Percentiles rank a stretch among this genome's conserved stretches.
Conservation (phyloP, 169 alveolate species). For the Eimeria falciformis region DNA sequence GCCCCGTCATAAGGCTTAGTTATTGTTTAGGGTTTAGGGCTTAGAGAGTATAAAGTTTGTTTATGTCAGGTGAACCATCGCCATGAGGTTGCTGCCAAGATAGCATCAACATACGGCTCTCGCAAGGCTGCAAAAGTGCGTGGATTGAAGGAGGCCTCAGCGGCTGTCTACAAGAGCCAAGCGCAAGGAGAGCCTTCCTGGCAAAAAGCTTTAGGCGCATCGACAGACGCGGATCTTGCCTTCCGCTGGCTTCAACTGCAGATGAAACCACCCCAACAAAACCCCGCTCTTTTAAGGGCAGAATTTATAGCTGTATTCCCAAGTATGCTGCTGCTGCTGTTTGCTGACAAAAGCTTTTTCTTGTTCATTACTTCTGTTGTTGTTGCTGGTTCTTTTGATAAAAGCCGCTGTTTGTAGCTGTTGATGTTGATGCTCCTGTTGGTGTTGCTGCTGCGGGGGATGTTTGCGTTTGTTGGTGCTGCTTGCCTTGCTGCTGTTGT, state of each 20-base stretch:
- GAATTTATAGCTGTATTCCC: background rate
- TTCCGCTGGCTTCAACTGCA: background rate
- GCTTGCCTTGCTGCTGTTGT: background rate
- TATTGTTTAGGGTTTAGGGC: background rate
- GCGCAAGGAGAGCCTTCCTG: background rate
- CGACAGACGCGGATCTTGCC: slow-evolving; percentile 8
- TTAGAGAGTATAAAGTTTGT: background rate
- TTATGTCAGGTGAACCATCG: background rate
- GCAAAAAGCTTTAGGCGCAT: background rate
- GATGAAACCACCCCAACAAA: background rate
- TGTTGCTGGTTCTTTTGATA: background rate
- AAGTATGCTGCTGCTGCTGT: background rate
- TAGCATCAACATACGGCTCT: background rate
- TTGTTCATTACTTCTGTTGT: background rate
- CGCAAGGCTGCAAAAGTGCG: background rate
- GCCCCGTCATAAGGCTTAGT: too few species aligned
- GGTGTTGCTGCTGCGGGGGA: background rate
- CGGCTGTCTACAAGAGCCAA: background rate
- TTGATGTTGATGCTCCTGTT: background rate
- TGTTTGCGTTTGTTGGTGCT: background rate
- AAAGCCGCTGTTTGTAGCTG: background rate
- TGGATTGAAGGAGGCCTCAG: background rate
- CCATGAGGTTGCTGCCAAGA: background rate
- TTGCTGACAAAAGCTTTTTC: background rate
- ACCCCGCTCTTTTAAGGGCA: background rate